Evolutionary conservation across 495 filamentous ascomycete genomes (phyloP), one percentile per base, ranked within the genome.

Genomic region (Penicillium dipodomyicola): DNA sequence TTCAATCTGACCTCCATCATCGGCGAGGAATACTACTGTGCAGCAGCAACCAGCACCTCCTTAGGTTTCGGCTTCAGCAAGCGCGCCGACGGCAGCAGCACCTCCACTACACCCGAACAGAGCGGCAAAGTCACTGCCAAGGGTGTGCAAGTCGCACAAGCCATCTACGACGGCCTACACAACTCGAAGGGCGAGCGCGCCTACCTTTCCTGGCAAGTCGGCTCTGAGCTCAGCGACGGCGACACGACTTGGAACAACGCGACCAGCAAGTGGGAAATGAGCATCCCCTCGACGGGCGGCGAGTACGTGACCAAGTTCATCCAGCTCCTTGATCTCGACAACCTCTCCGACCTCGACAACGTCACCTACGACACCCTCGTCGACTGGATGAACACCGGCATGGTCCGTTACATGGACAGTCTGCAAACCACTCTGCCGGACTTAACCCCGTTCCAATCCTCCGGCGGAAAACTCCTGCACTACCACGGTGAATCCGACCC

Each of bases 401-500:
- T 68, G 65, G 32, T 59, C 10, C 59, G 64, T 15, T 72, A 67
- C 60, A 52, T 71, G 43, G 65, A 65, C 52, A 60, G 50, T 20
- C 59, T 71, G 42, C 68, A 71, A 51, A 69, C 68, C 23, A 69
- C 70, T 7, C 70, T 72, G 61, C 75, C 79, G 5, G 80, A 84
- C 42, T 62, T 82, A 2, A 70, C 63, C 0, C 44, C 63, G 0
- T 81, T 77, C 59, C 69, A 76, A 23, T 35, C 64, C 9, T 57
- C 70, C 3, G 82, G 82, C 22, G 79, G 79, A 12, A 83, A 83
- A 60, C 57, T 84, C 30, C 50, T 82, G 5, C 77, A 77, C 52
- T 74, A 71, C 54, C 80, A 84, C 55, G 80, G 81, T 30, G 79
- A 82, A 62, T 67, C 75, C 3, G 81, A 82, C 59, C 59, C 61